Conservation (phyloP, 75 land plant species). For the Selaginella moellendorffii region DNA sequence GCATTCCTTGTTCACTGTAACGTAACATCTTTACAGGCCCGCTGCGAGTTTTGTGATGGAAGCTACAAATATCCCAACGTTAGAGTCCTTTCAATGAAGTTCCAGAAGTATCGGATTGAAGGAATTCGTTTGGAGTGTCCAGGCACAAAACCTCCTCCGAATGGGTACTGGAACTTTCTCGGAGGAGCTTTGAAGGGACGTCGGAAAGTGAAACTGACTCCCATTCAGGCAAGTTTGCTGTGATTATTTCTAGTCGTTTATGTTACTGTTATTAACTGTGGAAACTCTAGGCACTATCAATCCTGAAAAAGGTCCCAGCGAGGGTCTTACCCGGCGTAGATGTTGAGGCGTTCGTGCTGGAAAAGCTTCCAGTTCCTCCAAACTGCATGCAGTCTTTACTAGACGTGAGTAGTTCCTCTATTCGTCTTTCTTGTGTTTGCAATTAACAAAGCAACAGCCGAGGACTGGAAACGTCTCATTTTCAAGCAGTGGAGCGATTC, state of each 20-base stretch:
- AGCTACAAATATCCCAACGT: too few species aligned
- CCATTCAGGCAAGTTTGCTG: background rate
- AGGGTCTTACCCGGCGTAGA: background rate
- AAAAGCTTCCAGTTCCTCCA: background rate
- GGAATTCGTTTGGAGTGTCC: too few species aligned
- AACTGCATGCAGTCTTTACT: background rate
- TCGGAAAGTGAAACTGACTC: background rate
- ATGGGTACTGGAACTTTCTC: background rate
- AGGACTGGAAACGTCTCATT: background rate
- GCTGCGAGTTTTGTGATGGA: too few species aligned
- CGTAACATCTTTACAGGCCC: too few species aligned
- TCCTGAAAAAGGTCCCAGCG: background rate
- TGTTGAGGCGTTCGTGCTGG: background rate
- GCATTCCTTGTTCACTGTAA: too few species aligned
- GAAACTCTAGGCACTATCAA: background rate
- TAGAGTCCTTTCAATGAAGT: too few species aligned
- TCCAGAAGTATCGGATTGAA: too few species aligned
- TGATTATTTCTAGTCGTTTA: background rate
- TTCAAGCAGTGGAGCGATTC: background rate
- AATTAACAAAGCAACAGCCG: background rate
- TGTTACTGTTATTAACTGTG: too few species aligned
- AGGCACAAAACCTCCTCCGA: background rate
- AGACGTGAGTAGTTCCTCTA: background rate
- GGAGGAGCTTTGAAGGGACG: background rate
- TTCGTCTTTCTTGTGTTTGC: background rate